phyloP scores from a whole-genome alignment of 163 green algal genomes.

The Prototheca stagnorum region DNA sequence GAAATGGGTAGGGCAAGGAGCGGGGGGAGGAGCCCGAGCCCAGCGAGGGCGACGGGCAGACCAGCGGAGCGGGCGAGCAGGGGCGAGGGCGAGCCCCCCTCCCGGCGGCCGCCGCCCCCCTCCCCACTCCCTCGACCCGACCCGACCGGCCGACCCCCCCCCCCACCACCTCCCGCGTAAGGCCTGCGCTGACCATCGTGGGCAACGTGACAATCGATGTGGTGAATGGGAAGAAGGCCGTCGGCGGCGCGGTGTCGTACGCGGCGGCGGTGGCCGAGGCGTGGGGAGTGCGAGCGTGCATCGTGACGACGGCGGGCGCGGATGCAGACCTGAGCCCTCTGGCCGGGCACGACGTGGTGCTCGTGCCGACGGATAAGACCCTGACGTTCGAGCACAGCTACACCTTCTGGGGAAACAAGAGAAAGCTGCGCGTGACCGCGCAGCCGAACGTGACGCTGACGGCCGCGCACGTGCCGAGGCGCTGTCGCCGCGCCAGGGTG shows the following conservation, averaged over 20 bases:
- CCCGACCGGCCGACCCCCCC: too few relatives aligned
- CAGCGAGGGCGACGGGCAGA: too few relatives aligned
- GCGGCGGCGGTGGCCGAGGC: slow-evolving; percentile 40
- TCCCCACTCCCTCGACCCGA: too few relatives aligned
- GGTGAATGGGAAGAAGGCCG: slow-evolving; percentile 39
- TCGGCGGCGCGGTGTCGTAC: slow-evolving; percentile 57
- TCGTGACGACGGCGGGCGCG: slow-evolving; percentile 44
- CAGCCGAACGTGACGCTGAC: slow-evolving; percentile 52
- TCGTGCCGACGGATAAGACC: slow-evolving; percentile 36
- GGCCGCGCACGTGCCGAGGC: slow-evolving; percentile 39
- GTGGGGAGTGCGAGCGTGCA: slow-evolving; percentile 36
- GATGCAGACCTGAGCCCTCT: slow-evolving; percentile 29
- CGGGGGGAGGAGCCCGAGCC: too few relatives aligned
- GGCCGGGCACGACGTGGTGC: slow-evolving; percentile 32
- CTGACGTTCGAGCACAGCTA: slow-evolving; percentile 76
- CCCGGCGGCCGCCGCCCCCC: too few relatives aligned
- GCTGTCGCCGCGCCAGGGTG: slow-evolving; percentile 39
- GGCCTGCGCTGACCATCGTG: slow-evolving; percentile 51
- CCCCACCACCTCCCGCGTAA: too few relatives aligned
- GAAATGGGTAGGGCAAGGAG: too few relatives aligned
- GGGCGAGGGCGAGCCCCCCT: too few relatives aligned
- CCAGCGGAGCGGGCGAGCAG: too few relatives aligned
- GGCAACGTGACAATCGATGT: slow-evolving; percentile 63
- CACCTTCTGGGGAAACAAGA: slow-evolving; percentile 61
- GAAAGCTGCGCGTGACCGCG: slow-evolving; percentile 50